phyloP scores from a whole-genome alignment of 2,329 filamentous ascomycete genomes.

The Eutypella sp. region DNA sequence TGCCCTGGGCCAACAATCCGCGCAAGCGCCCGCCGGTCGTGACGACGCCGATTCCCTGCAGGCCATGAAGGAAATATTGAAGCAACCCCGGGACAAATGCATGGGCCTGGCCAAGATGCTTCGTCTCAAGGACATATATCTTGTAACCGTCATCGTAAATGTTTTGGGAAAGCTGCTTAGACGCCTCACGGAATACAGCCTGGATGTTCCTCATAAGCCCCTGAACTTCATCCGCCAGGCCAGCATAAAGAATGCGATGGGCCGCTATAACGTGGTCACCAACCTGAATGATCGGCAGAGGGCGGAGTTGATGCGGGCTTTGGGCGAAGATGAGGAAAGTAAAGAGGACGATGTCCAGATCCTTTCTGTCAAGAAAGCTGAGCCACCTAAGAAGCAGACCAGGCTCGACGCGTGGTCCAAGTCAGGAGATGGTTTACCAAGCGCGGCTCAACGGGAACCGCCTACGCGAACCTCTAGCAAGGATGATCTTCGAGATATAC shows the following conservation, averaged over 20 bases:
- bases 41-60: constrained; percentile 29
- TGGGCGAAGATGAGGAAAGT: constrained; percentile 52
- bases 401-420: constrained; percentile 60
- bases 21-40: constrained; percentile 21
- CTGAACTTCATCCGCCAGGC: constrained; percentile 61
- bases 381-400: constrained; percentile 49
- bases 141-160: constrained; percentile 75
- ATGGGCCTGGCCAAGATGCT: constrained; percentile 83
- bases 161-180: constrained; percentile 80
- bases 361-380: constrained; percentile 34
- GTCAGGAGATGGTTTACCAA: constrained; percentile 34
- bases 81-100: constrained; percentile 56
- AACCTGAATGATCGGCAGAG: constrained; percentile 80
- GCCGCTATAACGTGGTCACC: constrained; percentile 61
- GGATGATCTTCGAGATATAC: constrained; percentile 43
- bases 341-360: constrained; percentile 45
- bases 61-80: constrained; percentile 48
- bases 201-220: constrained; percentile 61
- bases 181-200: constrained; percentile 70
- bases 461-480: constrained; percentile 33
- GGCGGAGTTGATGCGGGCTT: constrained; percentile 67
- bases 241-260: constrained; percentile 54
- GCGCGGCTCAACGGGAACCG: constrained; percentile 16
- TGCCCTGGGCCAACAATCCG: constrained; percentile 43
- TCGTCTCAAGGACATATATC: constrained; percentile 79